Base-by-base conservation (phyloP, 805 yeast species). In the Saccharomyces paradoxus region DNA sequence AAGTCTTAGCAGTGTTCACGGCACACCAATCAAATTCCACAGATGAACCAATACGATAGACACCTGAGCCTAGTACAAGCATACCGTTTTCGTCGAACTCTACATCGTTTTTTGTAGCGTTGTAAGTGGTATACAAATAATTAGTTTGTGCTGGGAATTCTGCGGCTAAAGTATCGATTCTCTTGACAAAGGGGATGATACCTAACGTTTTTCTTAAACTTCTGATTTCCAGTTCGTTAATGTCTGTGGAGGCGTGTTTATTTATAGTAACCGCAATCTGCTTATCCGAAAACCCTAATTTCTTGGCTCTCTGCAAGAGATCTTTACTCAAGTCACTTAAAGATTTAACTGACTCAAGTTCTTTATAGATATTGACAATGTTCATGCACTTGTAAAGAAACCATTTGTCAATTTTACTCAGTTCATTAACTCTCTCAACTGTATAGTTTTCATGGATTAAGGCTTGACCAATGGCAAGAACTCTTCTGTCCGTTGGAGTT, bases 11-110 rank as follows among this genome's bases (percentile, higher is more conserved):
- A 55, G 99, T 87, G 60, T 94, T 82, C 59, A 92, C 99, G 54
- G 98, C 99, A 80, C 99, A 92, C 99, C 99, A 92, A 74, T 92
- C 99, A 67, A 92, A 92, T 76, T 94, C 99, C 53, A 92, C 99
- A 31, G 97, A 90, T 1, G 97, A 91, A 56, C 99, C 99, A 71
- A 92, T 92, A 74, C 99, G 83, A 81, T 92, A 92, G 51, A 94
- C 99, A 77, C 99, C 98, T n/a, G 97, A 90, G 53, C 98, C 99
- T 64, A 92, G 79, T 46, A 92, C 98, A 82, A 94, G 77, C 57
- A 94, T 86, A 68, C 98, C 98, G 61, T 87, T 80, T 56, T 92
- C 98, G 65, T 86, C 81, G 69, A 92, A 94, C 48, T 77, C 80
- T 50, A 92, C 85, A 72, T 92, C 99, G 61, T 84, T 85, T 55